These are phyloP conservation scores for Rutstroemia sp. DNA, from an alignment of 2,329 filamentous ascomycete species.

Conservation along the genomic window DNA sequence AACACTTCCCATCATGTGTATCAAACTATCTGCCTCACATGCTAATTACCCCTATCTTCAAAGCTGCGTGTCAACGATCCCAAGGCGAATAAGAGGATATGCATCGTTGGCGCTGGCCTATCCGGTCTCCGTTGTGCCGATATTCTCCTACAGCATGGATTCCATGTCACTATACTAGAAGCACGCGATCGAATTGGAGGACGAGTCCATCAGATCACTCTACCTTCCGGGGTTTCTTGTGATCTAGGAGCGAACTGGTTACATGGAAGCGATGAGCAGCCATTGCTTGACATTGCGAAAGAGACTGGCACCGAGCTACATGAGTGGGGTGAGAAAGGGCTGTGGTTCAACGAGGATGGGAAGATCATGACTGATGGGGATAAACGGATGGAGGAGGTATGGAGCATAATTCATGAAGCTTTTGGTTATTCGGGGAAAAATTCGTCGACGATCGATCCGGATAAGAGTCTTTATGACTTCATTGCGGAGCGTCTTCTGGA, in stretches of 20 bases:
- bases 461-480: constrained; percentile 44
- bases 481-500: constrained; percentile 43
- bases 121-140: constrained; percentile 50
- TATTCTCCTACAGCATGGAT: constrained; percentile 43
- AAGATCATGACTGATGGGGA: constrained; percentile 30
- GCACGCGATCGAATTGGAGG: constrained; percentile 48
- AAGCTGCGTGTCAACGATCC: background rate
- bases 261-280: constrained; percentile 33
- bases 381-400: constrained; percentile 35
- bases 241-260: constrained; percentile 30
- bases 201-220: constrained; percentile 20
- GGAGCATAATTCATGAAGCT: constrained; percentile 45
- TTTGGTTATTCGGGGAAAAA: constrained; percentile 46
- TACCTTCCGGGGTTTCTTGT: constrained; percentile 22
- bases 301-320: constrained; percentile 40
- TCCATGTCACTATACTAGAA: constrained; percentile 50
- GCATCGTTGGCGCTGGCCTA: constrained; percentile 50
- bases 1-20: too few species aligned
- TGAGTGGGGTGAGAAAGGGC: constrained; percentile 39
- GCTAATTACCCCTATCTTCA: background rate
- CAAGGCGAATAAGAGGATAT: constrained; percentile 8
- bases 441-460: constrained; percentile 39
- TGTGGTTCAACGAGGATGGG: constrained; percentile 36
- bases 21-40: too few species aligned
- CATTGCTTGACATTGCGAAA: constrained; percentile 45